Evolutionary conservation across 1,284 basidiomycete species (phyloP).

Genomic region (Cutaneotrichosporon mucoides): DNA sequence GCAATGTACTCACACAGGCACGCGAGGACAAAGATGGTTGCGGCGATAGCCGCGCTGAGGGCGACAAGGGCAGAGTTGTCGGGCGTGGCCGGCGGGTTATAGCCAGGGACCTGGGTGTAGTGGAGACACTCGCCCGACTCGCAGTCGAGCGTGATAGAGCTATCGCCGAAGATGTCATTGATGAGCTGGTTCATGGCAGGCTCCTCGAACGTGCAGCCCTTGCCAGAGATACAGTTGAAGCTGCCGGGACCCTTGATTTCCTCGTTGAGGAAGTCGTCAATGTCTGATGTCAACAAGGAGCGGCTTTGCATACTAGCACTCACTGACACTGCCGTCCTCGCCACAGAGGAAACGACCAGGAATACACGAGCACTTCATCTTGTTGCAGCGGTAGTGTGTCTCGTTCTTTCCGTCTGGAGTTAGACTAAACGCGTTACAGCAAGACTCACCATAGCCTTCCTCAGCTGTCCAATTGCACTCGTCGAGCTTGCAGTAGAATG

Average conservation of each 20-base stretch:
- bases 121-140: slow-evolving; percentile 90
- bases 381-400: slow-evolving; percentile 72
- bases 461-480: slow-evolving; percentile 47
- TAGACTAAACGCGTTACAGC: background rate
- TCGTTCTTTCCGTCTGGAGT: slow-evolving; percentile 57
- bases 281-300: slow-evolving; percentile 57
- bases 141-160: slow-evolving; percentile 80
- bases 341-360: slow-evolving; percentile 92
- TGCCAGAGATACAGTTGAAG: slow-evolving; percentile 74
- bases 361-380: slow-evolving; percentile 84
- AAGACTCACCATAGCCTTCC: slow-evolving; percentile 26
- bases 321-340: slow-evolving; percentile 88
- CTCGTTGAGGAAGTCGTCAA: slow-evolving; percentile 84
- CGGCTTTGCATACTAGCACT: slow-evolving; percentile 31
- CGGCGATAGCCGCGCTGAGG: slow-evolving; percentile 73
- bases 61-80: slow-evolving; percentile 78
- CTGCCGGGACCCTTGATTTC: slow-evolving; percentile 86
- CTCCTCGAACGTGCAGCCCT: slow-evolving; percentile 81
- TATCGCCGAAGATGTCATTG: slow-evolving; percentile 87
- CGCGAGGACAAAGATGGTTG: slow-evolving; percentile 55
- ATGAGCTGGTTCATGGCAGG: slow-evolving; percentile 95
- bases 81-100: slow-evolving; percentile 71
- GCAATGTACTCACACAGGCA: slow-evolving; percentile 40
- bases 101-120: slow-evolving; percentile 89
- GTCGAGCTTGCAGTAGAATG: slow-evolving; percentile 87